phyloP scores from a whole-genome alignment of 805 yeast species.

The Metschnikowia sp. region DNA sequence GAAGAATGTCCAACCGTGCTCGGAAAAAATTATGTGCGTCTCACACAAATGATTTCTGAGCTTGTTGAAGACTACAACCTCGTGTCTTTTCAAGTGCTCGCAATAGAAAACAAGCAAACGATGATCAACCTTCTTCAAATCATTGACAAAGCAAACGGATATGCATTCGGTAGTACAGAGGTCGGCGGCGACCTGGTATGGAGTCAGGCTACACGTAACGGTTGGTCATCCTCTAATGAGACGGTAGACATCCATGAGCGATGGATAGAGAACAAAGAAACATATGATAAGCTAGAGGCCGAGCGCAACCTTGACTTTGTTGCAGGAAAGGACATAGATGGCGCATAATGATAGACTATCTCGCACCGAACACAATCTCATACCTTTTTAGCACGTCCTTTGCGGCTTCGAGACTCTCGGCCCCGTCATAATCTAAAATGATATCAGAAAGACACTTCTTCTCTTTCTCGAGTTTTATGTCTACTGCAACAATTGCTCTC shows the following conservation, averaged over 20 bases:
- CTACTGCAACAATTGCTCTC: slow-evolving; percentile 32
- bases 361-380: neutral
- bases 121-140: slow-evolving; percentile 79
- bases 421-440: slow-evolving; percentile 33
- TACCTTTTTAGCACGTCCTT: slow-evolving; percentile 21
- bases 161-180: slow-evolving; percentile 88
- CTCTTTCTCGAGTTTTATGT: slow-evolving; percentile 17
- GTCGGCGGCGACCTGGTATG: slow-evolving; percentile 96
- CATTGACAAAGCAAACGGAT: slow-evolving; percentile 91
- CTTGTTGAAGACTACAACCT: slow-evolving; percentile 82
- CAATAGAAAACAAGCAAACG: slow-evolving; percentile 86
- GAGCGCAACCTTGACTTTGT: slow-evolving; percentile 43
- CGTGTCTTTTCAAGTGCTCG: slow-evolving; percentile 82
- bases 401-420: slow-evolving; percentile 32
- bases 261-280: slow-evolving; percentile 84
- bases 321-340: neutral
- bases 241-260: slow-evolving; percentile 85
- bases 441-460: slow-evolving; percentile 42
- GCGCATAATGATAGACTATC: too few relatives aligned
- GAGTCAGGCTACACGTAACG: slow-evolving; percentile 92
- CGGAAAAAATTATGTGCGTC: slow-evolving; percentile 57
- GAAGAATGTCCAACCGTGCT: slow-evolving; percentile 67
- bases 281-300: slow-evolving; percentile 56
- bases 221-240: slow-evolving; percentile 48
- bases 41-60: slow-evolving; percentile 78